Conservation (phyloP, 495 filamentous ascomycete species). For the Massariosphaeria phaeospora region DNA sequence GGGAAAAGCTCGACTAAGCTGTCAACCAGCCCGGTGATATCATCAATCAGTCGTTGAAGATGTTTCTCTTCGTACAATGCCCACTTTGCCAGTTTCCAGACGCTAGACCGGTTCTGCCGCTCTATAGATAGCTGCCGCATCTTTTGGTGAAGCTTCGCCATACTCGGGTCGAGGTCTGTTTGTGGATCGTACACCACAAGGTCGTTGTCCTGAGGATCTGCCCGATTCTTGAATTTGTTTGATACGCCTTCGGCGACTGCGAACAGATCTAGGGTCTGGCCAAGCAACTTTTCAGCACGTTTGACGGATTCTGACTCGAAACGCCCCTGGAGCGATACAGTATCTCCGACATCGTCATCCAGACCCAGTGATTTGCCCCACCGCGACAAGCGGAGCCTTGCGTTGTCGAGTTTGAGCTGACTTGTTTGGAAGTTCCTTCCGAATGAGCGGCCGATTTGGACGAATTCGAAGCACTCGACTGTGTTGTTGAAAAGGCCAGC, state of each 20-base stretch:
- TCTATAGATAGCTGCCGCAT: slow-evolving; percentile 31
- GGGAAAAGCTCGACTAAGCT: neutral
- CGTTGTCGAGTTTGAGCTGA: slow-evolving; percentile 18
- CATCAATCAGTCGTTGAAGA: neutral
- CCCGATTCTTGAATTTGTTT: slow-evolving; percentile 19
- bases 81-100: neutral
- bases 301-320: slow-evolving; percentile 17
- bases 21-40: slow-evolving; percentile 1
- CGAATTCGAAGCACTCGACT: slow-evolving; percentile 29
- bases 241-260: slow-evolving; percentile 30
- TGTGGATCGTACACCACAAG: slow-evolving; percentile 5
- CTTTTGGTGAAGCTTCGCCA: slow-evolving; percentile 25
- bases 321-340: neutral
- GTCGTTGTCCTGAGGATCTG: neutral
- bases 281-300: slow-evolving; percentile 5
- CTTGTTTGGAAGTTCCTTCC: slow-evolving; percentile 15
- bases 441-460: slow-evolving; percentile 27
- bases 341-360: slow-evolving; percentile 13
- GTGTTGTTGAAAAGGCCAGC: slow-evolving; percentile 18
- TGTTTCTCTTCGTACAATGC: slow-evolving; percentile 1
- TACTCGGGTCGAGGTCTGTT: neutral
- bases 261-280: slow-evolving; percentile 31
- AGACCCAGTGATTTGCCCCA: slow-evolving; percentile 3
- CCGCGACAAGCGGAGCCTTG: neutral
- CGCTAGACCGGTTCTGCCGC: slow-evolving; percentile 27